Percentiles rank a stretch among this genome's conserved stretches.
These are phyloP conservation scores for Chlorella sp. DNA, from an alignment of 139 green algal species.

Conservation along the genomic window DNA sequence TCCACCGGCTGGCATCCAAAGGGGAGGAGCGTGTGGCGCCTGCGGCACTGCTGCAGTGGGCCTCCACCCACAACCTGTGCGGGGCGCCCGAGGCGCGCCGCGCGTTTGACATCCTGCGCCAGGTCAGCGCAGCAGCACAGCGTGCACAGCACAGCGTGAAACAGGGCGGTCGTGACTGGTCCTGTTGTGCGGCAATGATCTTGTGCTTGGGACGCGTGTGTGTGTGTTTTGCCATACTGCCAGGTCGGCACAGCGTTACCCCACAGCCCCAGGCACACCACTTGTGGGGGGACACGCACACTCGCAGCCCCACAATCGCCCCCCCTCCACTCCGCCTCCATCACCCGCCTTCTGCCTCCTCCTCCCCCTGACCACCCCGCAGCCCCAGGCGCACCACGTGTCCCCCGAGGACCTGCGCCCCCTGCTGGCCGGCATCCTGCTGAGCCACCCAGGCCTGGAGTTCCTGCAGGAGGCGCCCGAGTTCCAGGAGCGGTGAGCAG, in stretches of 20 bases:
- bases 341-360: too few species aligned
- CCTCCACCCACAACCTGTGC: slow-evolving; percentile 45
- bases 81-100: slow-evolving; percentile 17
- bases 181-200: background rate
- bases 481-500: slow-evolving; percentile 90
- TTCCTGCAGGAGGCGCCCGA: slow-evolving; percentile 96
- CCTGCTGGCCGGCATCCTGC: slow-evolving; percentile 87
- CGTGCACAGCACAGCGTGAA: background rate
- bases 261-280: too few species aligned
- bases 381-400: slow-evolving; percentile 26
- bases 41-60: slow-evolving; percentile 54
- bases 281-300: too few species aligned
- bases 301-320: background rate
- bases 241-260: too few species aligned
- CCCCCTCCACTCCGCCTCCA: background rate
- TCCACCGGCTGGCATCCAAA: slow-evolving; percentile 66
- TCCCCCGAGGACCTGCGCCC: slow-evolving; percentile 83
- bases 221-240: too few species aligned
- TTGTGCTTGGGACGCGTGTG: background rate
- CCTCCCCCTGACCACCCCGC: background rate
- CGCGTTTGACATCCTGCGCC: slow-evolving; percentile 58
- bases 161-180: too few species aligned
- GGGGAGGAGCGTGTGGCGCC: slow-evolving; percentile 38
- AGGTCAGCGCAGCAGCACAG: slow-evolving; percentile 18
- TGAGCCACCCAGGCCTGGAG: slow-evolving; percentile 94